A percentile compares a stretch with the other conserved stretches of the same genome.
These are phyloP conservation scores for Bruguiera sexangula DNA, from an alignment of 345 rosid species.

Conservation along the genomic window DNA sequence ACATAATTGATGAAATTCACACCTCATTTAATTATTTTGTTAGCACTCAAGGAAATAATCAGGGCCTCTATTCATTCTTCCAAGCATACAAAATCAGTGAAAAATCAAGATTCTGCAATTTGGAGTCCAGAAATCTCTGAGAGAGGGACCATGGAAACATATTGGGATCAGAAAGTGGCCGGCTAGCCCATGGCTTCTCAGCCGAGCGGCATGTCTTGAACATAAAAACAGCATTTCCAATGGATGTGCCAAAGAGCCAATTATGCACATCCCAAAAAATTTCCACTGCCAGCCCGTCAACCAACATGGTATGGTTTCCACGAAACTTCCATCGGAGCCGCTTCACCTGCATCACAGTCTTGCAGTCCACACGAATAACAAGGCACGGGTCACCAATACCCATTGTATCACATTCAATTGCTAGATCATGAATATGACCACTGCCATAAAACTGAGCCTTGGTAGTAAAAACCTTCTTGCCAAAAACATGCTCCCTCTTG, in stretches of 20 bases:
- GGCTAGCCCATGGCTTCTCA: slow-evolving; percentile 71
- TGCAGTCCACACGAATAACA: slow-evolving; percentile 65
- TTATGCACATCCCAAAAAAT: slow-evolving; percentile 90
- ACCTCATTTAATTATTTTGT: slow-evolving; percentile 40
- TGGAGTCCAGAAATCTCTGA: slow-evolving; percentile 59
- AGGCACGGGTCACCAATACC: slow-evolving; percentile 62
- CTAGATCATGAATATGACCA: slow-evolving; percentile 62
- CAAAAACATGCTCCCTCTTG: slow-evolving; percentile 77
- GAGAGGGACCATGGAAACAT: slow-evolving; percentile 54
- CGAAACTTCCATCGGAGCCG: slow-evolving; percentile 82
- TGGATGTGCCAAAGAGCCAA: slow-evolving; percentile 76
- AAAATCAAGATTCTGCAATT: slow-evolving; percentile 67
- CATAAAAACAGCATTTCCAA: slow-evolving; percentile 86
- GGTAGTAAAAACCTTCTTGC: slow-evolving; percentile 63
- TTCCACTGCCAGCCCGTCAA: slow-evolving; percentile 72
- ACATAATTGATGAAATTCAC: slow-evolving; percentile 43
- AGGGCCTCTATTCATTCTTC: slow-evolving; percentile 70
- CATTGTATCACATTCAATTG: slow-evolving; percentile 61
- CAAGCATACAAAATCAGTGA: slow-evolving; percentile 82
- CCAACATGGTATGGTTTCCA: slow-evolving; percentile 71
- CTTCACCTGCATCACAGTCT: slow-evolving; percentile 75
- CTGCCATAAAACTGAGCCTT: slow-evolving; percentile 68
- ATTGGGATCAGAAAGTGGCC: slow-evolving; percentile 45
- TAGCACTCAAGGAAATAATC: slow-evolving; percentile 39
- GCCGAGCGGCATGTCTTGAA: slow-evolving; percentile 72